Conservation (phyloP, 495 filamentous ascomycete species). For the Staphylotrichum longicolle region DNA sequence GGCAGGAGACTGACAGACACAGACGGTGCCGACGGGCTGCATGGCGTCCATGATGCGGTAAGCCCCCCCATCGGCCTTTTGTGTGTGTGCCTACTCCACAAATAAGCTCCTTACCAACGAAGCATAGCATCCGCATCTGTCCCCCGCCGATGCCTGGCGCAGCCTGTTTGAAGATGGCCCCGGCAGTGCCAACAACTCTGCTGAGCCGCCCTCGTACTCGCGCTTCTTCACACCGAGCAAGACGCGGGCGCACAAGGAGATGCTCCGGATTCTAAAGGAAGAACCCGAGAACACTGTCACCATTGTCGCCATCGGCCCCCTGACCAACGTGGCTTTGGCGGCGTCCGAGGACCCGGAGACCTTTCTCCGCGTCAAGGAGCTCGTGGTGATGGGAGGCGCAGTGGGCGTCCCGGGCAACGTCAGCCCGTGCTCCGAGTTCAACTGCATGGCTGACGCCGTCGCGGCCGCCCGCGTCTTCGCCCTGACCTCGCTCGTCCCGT, state of each 20-base stretch:
- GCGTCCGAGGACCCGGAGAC: constrained; percentile 80
- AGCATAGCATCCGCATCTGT: constrained; percentile 78
- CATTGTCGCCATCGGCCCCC: constrained; percentile 82
- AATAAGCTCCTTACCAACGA: constrained; percentile 13
- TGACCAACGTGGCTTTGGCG: constrained; percentile 88
- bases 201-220: constrained; percentile 44
- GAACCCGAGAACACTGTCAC: constrained; percentile 81
- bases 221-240: constrained; percentile 70
- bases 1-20: constrained; percentile 3
- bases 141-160: constrained; percentile 79
- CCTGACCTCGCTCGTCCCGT: constrained; percentile 75
- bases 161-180: constrained; percentile 66
- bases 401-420: constrained; percentile 75
- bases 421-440: constrained; percentile 81
- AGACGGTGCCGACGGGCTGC: constrained; percentile 91
- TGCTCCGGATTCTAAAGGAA: constrained; percentile 73
- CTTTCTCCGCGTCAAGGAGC: constrained; percentile 83
- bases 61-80: constrained; percentile 21
- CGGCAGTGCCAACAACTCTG: constrained; percentile 33
- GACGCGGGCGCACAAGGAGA: constrained; percentile 72
- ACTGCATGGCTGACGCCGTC: constrained; percentile 75
- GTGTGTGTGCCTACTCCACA: too few species aligned
- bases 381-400: constrained; percentile 97
- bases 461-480: constrained; percentile 88
- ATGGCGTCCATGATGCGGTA: constrained; percentile 82